phyloP scores from a whole-genome alignment of 2,329 filamentous ascomycete species.

The Cylindrodendrum hubeiense region DNA sequence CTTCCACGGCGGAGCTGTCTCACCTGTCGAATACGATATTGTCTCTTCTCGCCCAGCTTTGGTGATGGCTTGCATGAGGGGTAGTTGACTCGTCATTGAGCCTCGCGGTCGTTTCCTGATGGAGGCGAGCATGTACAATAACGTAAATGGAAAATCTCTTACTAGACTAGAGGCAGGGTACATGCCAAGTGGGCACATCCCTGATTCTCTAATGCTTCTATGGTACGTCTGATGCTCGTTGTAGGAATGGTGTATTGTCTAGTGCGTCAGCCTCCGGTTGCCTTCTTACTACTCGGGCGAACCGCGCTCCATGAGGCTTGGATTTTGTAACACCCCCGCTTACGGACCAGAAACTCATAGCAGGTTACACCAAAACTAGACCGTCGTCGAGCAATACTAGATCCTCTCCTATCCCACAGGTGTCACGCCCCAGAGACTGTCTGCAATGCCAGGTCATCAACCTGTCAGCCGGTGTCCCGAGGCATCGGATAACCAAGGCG shows the following conservation, averaged over 20 bases:
- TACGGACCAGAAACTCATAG: neutral
- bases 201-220: neutral
- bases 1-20: neutral
- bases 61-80: neutral
- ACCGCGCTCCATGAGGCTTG: neutral
- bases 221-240: neutral
- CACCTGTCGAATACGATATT: neutral
- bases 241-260: neutral
- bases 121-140: neutral
- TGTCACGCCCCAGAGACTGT: neutral
- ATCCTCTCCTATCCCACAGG: neutral
- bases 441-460: constrained; percentile 19
- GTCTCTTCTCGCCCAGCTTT: neutral
- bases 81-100: neutral
- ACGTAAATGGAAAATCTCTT: neutral
- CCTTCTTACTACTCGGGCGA: neutral
- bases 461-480: neutral
- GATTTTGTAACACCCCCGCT: neutral
- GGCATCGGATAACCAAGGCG: neutral
- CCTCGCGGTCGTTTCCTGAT: constrained; percentile 1
- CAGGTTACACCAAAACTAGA: neutral
- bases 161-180: neutral
- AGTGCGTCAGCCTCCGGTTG: neutral
- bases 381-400: neutral
- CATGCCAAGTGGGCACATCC: neutral